Base-by-base conservation (phyloP, 441 rosid species). In the Adansonia rubrostipa region DNA sequence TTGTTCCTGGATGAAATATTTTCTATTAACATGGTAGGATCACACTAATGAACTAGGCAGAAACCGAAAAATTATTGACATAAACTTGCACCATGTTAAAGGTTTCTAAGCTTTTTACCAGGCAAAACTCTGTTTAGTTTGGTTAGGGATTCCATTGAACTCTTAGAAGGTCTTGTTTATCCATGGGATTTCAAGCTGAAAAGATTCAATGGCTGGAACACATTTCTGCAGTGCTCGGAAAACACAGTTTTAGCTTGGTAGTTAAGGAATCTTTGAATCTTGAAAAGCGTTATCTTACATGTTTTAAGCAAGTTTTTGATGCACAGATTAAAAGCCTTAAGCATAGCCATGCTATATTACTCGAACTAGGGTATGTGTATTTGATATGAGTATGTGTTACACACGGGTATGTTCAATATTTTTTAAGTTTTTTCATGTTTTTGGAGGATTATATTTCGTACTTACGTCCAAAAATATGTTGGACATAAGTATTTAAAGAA, bases 41-140 rank as follows among this genome's bases (percentile, higher is more conserved):
- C 61, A 56, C 61, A 17, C 61, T 51, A 56, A 56, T 15, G 61
- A 56, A 56, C 61, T 56, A 62, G 67, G 44, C 40, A 61, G 36
- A 61, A 24, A 10, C 14, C 40, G 1, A 61, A 36, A 60, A 61
- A 61, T 10, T 24, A 24, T 65, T 10, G 66, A 24, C 66, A 0
- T 57, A 57, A 7, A 57, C 44, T 28, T 64, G n/a, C 17, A 65
- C 50, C 5, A 28, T 40, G 11, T 22, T 45, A 67, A 61, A 36
- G 40, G 40, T 36, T 36, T 36, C 40, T 36, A 36, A 36, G 40
- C 40, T 36, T 36, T 36, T 36, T 36, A 36, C 40, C 40, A 3
- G 40, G 40, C 40, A 13, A 24, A 61, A 9, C 14, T 20, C 22
- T 65, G 50, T 17, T 42, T 6, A 15, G 48, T 40, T 9, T 15